These are phyloP conservation scores for Globisporangium iwayamae DNA, from an alignment of 352 stramenopile genomes.

Conservation along the genomic window DNA sequence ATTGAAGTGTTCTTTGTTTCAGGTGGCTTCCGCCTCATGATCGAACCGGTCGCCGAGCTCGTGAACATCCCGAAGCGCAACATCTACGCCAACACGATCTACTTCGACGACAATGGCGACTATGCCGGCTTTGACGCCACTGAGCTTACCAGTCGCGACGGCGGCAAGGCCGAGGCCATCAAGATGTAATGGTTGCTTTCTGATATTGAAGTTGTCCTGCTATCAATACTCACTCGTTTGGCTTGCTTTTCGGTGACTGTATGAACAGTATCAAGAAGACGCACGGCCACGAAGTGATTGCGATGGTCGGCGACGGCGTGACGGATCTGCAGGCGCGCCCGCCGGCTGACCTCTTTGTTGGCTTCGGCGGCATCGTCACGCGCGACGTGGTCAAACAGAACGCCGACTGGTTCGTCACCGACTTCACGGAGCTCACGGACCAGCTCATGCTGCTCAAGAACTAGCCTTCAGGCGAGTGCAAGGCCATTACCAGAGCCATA, in stretches of 20 bases:
- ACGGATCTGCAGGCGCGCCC: constrained; percentile 98
- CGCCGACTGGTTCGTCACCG: constrained; percentile 96
- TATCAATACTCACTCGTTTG: neutral
- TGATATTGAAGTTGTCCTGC: neutral
- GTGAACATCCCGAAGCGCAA: constrained; percentile 83
- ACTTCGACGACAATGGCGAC: constrained; percentile 87
- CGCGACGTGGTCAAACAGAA: constrained; percentile 91
- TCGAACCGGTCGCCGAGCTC: constrained; percentile 92
- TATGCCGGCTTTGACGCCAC: constrained; percentile 94
- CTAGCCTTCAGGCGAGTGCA: constrained; percentile 1
- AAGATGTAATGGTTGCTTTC: constrained; percentile 41
- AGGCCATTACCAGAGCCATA: neutral
- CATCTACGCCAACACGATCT: constrained; percentile 98
- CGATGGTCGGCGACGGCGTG: constrained; percentile 99
- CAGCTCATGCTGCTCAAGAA: constrained; percentile 28
- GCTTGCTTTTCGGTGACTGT: constrained; percentile 16
- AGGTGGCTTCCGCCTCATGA: constrained; percentile 98
- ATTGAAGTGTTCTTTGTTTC: constrained; percentile 97
- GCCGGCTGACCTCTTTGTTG: constrained; percentile 96
- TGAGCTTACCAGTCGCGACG: constrained; percentile 91
- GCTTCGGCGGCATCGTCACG: constrained; percentile 95
- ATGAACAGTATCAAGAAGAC: constrained; percentile 83
- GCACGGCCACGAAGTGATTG: constrained; percentile 91
- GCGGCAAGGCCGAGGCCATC: constrained; percentile 78
- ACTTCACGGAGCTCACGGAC: constrained; percentile 91